Evolutionary conservation across 768 basidiomycete species (phyloP), one percentile per base, ranked within the genome.

Genomic region (Suillus clintonianus): DNA sequence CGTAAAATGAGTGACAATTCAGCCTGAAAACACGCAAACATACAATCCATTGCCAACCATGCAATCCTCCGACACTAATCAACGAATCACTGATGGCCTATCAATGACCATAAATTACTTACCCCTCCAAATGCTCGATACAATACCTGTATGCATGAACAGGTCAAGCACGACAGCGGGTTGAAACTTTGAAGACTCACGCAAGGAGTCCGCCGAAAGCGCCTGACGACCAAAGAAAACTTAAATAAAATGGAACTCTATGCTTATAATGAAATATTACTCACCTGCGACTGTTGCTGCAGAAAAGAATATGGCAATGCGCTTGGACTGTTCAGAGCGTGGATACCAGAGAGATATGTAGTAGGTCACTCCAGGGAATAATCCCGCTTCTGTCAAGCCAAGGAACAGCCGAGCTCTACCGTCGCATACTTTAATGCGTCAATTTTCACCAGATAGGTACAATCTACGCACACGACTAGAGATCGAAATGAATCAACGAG

Each of bases 301-400:
- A 22, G 83, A 83, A 71, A 88, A 88, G 78, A 89, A 89, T 42
- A 89, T 77, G 5, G 87, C 85, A 61, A 87, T 81, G 32, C 88
- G 82, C 68, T 74, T 76, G 19, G 84, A 86, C 50, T 87, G 82
- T 68, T 89, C 88, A 59, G 77, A 76, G 41, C 83, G 78, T 11
- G 85, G 81, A 69, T 91, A 86, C 87, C 88, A 89, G 56, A 85
- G 71, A 13, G 84, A 85, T 50, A 87, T 75, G 47, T 78, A 80
- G 61, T 81, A 84, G 2, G 76, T 77, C 61, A 81, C 71, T 1
- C 78, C 79, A 0, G 80, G 77, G 61, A 79, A 77, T 24, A 82
- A 64, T 43, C 85, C 84, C 51, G 79, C 81, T 67, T 84, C 84
- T 36, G 82, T 72, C 36, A 83, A 68, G 55, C 83, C 84, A 15